These are phyloP conservation scores for Pestalotiopsis sp. DNA, from an alignment of 2,329 filamentous ascomycete species.

Conservation along the genomic window DNA sequence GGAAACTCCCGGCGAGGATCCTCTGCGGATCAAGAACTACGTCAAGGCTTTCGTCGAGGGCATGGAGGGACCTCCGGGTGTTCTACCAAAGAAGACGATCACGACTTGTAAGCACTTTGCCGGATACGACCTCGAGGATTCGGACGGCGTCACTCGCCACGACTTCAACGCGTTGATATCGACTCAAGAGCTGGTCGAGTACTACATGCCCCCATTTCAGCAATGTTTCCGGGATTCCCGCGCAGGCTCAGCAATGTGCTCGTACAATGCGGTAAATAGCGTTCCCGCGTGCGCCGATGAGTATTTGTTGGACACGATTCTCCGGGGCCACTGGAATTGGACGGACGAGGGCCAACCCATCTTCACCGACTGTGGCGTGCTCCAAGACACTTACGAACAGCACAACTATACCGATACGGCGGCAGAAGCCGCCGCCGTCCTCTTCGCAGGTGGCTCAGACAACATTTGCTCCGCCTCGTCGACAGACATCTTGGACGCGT, in stretches of 20 bases:
- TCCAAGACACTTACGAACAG: slow-evolving; percentile 58
- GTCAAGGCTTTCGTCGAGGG: slow-evolving; percentile 55
- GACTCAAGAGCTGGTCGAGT: slow-evolving; percentile 67
- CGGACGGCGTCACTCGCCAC: slow-evolving; percentile 44
- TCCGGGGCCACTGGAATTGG: slow-evolving; percentile 69
- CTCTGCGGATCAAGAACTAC: slow-evolving; percentile 49
- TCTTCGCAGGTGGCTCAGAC: slow-evolving; percentile 39
- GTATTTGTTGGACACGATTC: slow-evolving; percentile 63
- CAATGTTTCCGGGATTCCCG: slow-evolving; percentile 61
- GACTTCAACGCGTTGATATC: slow-evolving; percentile 59
- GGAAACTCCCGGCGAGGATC: slow-evolving; percentile 30
- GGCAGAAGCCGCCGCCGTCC: slow-evolving; percentile 33
- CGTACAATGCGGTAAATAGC: slow-evolving; percentile 67
- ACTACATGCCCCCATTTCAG: slow-evolving; percentile 68
- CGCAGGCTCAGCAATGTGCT: slow-evolving; percentile 62
- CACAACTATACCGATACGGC: slow-evolving; percentile 37
- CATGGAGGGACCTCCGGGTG: slow-evolving; percentile 43
- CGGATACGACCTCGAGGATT: slow-evolving; percentile 58
- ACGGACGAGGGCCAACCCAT: slow-evolving; percentile 63
- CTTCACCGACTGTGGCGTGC: slow-evolving; percentile 66
- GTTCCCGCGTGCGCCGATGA: slow-evolving; percentile 65
- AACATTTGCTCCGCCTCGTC: slow-evolving; percentile 31
- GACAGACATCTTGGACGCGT: slow-evolving; percentile 29
- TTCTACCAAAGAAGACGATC: slow-evolving; percentile 39
- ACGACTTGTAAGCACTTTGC: slow-evolving; percentile 64